Base-by-base conservation (phyloP, 257 asterid species). In the Leonotis leonurus region DNA sequence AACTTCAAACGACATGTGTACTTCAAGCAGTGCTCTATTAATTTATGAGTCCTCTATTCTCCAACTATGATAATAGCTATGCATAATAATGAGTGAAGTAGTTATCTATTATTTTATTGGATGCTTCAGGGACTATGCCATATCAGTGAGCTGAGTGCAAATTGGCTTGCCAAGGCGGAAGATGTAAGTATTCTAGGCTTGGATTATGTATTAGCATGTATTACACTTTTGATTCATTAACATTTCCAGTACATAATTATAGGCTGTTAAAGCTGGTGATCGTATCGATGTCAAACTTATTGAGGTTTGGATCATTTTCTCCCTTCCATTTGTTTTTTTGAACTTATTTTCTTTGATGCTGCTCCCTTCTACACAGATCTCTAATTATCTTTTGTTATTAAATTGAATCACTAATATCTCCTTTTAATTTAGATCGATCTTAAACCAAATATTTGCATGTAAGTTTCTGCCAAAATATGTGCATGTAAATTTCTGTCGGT, bases 191-290 rank as follows among this genome's bases (percentile, higher is more conserved):
- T 69, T 49, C 65, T 62, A 18, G 37, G 41, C 67, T 40, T 36
- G 22, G 49, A 20, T 72, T 36, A 52, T 45, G 61, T 25, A n/a
- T 30, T 24, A 40, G 16, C 30, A 45, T 57, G 64, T 40, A 37
- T 24, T 58, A 45, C n/a, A 22, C 41, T 22, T 40, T 18, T 73
- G 55, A 64, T 71, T 25, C 14, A 13, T 62, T 74, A 52, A 73
- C 69, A 56, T 62, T 27, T 62, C 66, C 62, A 24, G 66, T 71
- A 33, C 41, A 30, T 67, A 44, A 33, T 56, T 45, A 55, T 81
- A 90, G 98, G 98, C 76, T 70, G 74, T 86, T 75, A 84, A 92
- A 83, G 90, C 87, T 60, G 99, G 99, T 64, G 99, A 92, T 43
- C 90, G 80, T 49, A 62, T 92, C 71, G 99, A 92, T 81, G 97